Base-by-base conservation (phyloP, 495 filamentous ascomycete species). In the Podospora pseudoanserina region DNA sequence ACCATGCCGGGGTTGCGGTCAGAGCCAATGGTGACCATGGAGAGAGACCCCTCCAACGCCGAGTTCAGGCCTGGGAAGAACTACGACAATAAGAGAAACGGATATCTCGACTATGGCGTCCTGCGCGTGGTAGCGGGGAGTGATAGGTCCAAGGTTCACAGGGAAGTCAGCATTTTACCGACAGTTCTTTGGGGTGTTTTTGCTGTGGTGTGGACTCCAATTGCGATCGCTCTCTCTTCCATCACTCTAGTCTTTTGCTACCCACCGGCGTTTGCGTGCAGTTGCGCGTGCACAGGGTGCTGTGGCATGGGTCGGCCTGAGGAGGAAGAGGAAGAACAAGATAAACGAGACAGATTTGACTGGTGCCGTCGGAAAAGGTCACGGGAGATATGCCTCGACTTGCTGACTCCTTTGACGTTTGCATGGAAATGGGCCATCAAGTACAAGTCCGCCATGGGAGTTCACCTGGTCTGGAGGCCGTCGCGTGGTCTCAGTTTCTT, bases 1-100 rank as follows among this genome's bases (percentile, higher is more conserved):
- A 34, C 28, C 27, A 32, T 63, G 27, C 60, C 60, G 28, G 60
- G 60, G 11, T 19, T 63, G 15, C 60, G 60, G 23, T 30, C 30
- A 0, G 60, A 39, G 39, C 2, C 16, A n/a, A 32, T 27, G 16
- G 60, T 30, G 1, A 18, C 59, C 20, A 49, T 49, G 39, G 39
- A 49, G 13, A 6, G 15, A 13, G 15, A 49, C 39, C 39, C 39
- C 7, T 49, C 39, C 3, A 49, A 49, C 7, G 39, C 9, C 39
- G 39, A 49, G 39, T 49, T 49, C 9, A 49, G 13, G 15, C 13
- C 39, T 13, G 39, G 13, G 9, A 49, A 49, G 39, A 49, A 49
- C 39, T 49, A 49, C 39, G 39, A 49, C 15, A 49, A 49, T 13
- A 49, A 49, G 15, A 49, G 15, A 13, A 49, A 49, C 13, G 13